Evolutionary conservation across 768 basidiomycete genomes (phyloP), one percentile per base, ranked within the genome.

Genomic region (Leccinum aurantiacum): DNA sequence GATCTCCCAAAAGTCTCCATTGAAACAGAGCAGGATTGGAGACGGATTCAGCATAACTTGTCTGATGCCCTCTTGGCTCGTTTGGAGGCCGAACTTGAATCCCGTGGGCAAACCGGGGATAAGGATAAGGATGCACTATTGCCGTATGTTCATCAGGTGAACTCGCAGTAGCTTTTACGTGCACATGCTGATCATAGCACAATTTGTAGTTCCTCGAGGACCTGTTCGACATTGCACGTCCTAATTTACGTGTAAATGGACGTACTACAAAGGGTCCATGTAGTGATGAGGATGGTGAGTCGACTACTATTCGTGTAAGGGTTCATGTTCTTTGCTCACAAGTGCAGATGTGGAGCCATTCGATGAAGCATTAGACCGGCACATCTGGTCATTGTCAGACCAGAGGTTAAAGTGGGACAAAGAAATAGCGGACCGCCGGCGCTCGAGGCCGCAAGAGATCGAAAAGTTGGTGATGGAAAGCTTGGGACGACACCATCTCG

Each of bases 321-420:
- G 53, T 49, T 27, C 35, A 10, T 49, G 9, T 22, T 11, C 24
- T 33, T 33, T 44, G 22, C 25, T 66, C 15, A 67, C 31, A 25
- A 25, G 15, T 17, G n/a, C 62, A 88, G 86, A 86, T 48, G 84
- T 85, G 64, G 91, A 94, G 67, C 81, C 85, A 3, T 96, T 94
- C 71, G 92, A 96, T 67, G 93, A 96, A 73, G 85, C 84, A 2
- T 82, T 96, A 33, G 93, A 95, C 70, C 77, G 90, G 53, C 83
- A 84, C 49, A 88, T 95, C 49, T 93, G 89, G 88, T 87, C 88
- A 1, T 73, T 94, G 19, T 86, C 89, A 46, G 84, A 88, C 63
- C 89, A 89, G 53, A 79, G 87, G 31, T 75, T 93, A 54, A 82
- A 87, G 63, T 91, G 85, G 85, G 86, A 93, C 68, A 85, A 83